These are phyloP conservation scores for Cercophora sp. DNA, from an alignment of 495 filamentous ascomycete species.

Conservation along the genomic window DNA sequence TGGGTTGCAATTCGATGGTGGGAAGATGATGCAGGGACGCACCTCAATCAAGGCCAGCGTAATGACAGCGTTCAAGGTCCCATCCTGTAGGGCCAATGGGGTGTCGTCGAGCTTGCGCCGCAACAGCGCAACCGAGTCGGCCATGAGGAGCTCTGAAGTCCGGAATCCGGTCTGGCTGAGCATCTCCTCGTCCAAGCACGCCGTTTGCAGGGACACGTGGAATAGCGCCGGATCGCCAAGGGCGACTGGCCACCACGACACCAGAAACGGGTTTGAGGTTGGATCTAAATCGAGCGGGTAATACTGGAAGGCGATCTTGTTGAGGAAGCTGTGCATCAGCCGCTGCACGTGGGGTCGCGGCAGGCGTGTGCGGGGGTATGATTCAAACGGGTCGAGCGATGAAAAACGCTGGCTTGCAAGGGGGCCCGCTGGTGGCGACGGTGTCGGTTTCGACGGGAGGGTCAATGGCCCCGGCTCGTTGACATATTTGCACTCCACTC, in stretches of 20 bases:
- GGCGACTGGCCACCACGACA: slow-evolving; percentile 53
- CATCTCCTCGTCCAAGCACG: slow-evolving; percentile 49
- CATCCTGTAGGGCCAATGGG: slow-evolving; percentile 47
- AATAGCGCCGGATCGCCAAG: slow-evolving; percentile 50
- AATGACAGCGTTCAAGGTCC: slow-evolving; percentile 52
- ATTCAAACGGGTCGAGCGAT: slow-evolving; percentile 48
- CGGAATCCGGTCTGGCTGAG: slow-evolving; percentile 45
- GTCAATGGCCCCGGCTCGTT: slow-evolving; percentile 44
- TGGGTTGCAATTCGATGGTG: no score
- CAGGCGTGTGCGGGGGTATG: slow-evolving; percentile 48
- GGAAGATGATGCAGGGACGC: slow-evolving; percentile 16
- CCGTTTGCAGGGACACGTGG: slow-evolving; percentile 52
- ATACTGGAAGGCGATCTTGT: slow-evolving; percentile 53
- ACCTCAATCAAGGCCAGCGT: slow-evolving; percentile 52
- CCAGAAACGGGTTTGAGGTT: slow-evolving; percentile 47
- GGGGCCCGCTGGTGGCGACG: background rate
- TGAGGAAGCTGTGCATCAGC: slow-evolving; percentile 45
- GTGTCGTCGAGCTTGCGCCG: slow-evolving; percentile 40
- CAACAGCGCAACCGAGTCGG: slow-evolving; percentile 45
- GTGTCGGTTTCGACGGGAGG: background rate
- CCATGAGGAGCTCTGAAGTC: slow-evolving; percentile 48
- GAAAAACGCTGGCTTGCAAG: slow-evolving; percentile 10
- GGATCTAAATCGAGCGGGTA: slow-evolving; percentile 49
- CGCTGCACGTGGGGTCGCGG: slow-evolving; percentile 42
- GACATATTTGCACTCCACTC: slow-evolving; percentile 42